Base-by-base conservation (phyloP, 2,329 filamentous ascomycete species). In the Grosmannia huntii region DNA sequence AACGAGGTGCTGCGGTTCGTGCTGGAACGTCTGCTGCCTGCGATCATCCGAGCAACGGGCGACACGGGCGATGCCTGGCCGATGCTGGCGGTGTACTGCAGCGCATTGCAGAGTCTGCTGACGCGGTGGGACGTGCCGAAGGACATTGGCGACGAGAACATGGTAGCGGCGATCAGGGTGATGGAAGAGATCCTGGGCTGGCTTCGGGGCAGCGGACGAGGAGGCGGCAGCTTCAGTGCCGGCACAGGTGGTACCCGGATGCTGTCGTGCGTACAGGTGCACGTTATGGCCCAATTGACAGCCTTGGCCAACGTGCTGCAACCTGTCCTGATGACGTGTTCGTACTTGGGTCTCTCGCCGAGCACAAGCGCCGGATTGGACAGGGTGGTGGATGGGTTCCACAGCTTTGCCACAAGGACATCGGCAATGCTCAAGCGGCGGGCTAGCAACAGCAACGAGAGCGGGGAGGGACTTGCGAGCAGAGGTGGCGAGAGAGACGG, bases 1-100 rank as follows among this genome's bases (percentile, higher is more conserved):
- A 53, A 61, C 6, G 64, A 71, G 41, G 72, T 83, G 27, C 64
- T 75, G 51, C 66, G 66, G 0, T 83, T 83, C 61, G 67, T 79
- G 58, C 57, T 82, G 31, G 68, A 70, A 31, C 76, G 72, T 54
- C 82, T 83, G 77, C 62, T 84, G 3, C 80, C 81, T 0, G 75
- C 78, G n/a, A 71, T 79, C 5, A 66, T 82, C 14, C 69, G 65
- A 51, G 72, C 75, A 1, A 69, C 70, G 0, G 64, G 69, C 12
- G 62, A 65, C 9, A 67, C 66, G 12, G 65, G 64, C 3, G 66
- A 71, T 14, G 72, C 72, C 0, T 82, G 75, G 68, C 69, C 76
- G 16, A 65, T 83, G 53, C 62, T 83, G 7, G 73, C 80, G 50
- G 71, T 79, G 21, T 82, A 82, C 62, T 66, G 70, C 25, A 69